phyloP scores from a whole-genome alignment of 108 stramenopile species.

The Cyclotella baltica region DNA sequence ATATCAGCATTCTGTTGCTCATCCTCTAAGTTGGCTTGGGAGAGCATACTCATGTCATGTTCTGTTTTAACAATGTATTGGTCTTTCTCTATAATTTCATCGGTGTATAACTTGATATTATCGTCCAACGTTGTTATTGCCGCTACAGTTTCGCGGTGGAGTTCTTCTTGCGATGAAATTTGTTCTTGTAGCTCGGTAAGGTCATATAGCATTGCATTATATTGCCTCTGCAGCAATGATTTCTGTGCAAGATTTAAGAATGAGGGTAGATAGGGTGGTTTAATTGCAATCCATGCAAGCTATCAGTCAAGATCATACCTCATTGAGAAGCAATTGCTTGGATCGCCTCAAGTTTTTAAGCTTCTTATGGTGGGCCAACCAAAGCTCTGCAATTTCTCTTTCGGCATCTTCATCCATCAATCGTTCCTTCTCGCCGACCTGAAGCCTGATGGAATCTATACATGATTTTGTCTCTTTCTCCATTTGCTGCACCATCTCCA shows the following conservation, averaged over 20 bases:
- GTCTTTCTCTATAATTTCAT: neutral
- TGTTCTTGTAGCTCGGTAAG: constrained; percentile 2
- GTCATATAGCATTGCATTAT: neutral
- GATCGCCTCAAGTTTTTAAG: neutral
- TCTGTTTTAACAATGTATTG: neutral
- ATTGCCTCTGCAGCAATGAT: neutral
- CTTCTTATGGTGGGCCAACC: neutral
- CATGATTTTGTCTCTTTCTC: neutral
- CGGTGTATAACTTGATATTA: neutral
- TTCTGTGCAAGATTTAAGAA: neutral
- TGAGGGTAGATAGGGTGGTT: neutral
- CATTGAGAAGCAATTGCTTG: neutral
- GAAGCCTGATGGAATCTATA: neutral
- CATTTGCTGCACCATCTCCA: neutral
- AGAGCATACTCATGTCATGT: neutral
- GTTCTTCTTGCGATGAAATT: neutral
- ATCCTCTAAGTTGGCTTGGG: constrained; percentile 12
- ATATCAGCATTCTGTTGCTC: neutral
- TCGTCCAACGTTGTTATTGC: neutral
- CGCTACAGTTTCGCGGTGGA: neutral
- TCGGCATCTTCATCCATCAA: neutral
- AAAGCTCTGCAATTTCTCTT: neutral
- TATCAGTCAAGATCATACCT: neutral
- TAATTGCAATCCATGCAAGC: neutral
- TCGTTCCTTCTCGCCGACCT: neutral